phyloP scores from a whole-genome alignment of 2,329 filamentous ascomycete species.

The Hymenoscyphus albidus region DNA sequence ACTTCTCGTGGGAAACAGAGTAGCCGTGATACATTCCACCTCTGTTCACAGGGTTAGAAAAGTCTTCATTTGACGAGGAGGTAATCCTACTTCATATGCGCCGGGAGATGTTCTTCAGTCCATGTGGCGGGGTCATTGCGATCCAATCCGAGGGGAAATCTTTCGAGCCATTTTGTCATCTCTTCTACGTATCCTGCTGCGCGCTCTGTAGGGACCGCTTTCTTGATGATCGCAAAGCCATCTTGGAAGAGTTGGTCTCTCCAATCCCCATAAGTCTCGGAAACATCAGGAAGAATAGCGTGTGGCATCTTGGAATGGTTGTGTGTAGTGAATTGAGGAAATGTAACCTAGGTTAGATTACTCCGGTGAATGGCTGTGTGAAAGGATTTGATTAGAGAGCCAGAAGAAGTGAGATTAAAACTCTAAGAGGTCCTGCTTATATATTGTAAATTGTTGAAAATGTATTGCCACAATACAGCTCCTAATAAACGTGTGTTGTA shows the following conservation, averaged over 20 bases:
- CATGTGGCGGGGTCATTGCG: slow-evolving; percentile 36
- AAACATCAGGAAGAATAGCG: slow-evolving; percentile 1
- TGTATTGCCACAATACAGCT: not conserved
- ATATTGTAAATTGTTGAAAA: not conserved
- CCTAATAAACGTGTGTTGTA: not conserved
- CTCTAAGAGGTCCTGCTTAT: not conserved
- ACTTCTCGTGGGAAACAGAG: slow-evolving; percentile 39
- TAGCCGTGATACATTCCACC: slow-evolving; percentile 41
- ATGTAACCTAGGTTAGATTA: not conserved
- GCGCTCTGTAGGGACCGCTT: slow-evolving; percentile 39
- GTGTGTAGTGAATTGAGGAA: not conserved
- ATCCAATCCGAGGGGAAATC: slow-evolving; percentile 34
- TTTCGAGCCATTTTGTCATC: slow-evolving; percentile 24
- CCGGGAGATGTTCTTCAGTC: slow-evolving; percentile 35
- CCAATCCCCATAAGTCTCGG: slow-evolving; percentile 15
- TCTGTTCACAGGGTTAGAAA: slow-evolving; percentile 21
- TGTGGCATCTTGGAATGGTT: not conserved
- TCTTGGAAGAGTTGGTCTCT: slow-evolving; percentile 25
- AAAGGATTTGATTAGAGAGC: not conserved
- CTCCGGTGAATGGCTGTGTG: not conserved
- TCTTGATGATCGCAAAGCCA: slow-evolving; percentile 43
- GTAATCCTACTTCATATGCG: slow-evolving; percentile 9
- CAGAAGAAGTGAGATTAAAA: not conserved
- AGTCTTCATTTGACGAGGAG: no score
- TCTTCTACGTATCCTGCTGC: slow-evolving; percentile 31